These are phyloP conservation scores for Diplodia seriata DNA, from an alignment of 2,329 filamentous ascomycete species.

Conservation along the genomic window DNA sequence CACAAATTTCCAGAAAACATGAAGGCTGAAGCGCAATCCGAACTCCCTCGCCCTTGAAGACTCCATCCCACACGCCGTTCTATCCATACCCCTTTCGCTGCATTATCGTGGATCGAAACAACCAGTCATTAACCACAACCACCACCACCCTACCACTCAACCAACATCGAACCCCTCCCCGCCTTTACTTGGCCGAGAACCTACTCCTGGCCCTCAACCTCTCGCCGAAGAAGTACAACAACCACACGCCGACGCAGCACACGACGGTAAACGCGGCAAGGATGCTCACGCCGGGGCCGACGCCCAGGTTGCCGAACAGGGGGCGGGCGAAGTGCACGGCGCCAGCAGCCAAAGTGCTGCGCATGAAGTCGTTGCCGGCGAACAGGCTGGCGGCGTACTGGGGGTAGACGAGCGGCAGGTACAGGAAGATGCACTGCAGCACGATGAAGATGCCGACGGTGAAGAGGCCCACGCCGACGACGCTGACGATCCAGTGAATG, in stretches of 20 bases:
- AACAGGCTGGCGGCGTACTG: constrained; percentile 63
- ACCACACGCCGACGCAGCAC: constrained; percentile 63
- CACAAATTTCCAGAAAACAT: too few relatives aligned
- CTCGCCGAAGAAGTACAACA: constrained; percentile 65
- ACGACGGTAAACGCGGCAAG: constrained; percentile 56
- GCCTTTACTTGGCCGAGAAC: constrained; percentile 58
- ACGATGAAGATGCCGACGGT: constrained; percentile 49
- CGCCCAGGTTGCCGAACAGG: constrained; percentile 65
- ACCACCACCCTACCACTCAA: neutral
- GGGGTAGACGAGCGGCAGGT: constrained; percentile 51
- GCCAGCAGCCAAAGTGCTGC: constrained; percentile 62
- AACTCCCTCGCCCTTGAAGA: too few relatives aligned
- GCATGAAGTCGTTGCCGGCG: constrained; percentile 61
- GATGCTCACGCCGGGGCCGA: constrained; percentile 63
- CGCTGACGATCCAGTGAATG: constrained; percentile 50
- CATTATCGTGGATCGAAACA: too few relatives aligned
- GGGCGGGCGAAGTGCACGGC: constrained; percentile 67
- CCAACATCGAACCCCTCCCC: too few relatives aligned
- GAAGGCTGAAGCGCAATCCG: too few relatives aligned
- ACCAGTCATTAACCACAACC: too few relatives aligned
- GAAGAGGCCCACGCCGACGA: constrained; percentile 53
- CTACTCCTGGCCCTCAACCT: constrained; percentile 62
- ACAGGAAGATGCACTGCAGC: constrained; percentile 54
- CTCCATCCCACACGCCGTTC: too few relatives aligned
- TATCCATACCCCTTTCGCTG: too few relatives aligned